Conservation (phyloP, 345 rosid species). For the Citropsis articulata region DNA sequence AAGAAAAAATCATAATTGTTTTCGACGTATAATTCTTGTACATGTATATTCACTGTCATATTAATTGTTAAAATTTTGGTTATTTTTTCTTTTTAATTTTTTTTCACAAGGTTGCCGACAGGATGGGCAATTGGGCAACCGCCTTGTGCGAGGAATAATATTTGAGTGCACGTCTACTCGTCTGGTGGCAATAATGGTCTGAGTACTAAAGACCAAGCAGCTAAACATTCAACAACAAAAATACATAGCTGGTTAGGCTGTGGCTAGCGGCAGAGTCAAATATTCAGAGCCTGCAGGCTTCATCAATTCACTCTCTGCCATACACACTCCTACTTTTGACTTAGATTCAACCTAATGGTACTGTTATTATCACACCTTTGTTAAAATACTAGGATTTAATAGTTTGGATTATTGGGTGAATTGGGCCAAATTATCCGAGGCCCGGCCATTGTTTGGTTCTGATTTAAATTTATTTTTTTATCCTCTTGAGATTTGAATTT, state of each 20-base stretch:
- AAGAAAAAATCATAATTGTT: too few relatives aligned
- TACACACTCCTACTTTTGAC: neutral
- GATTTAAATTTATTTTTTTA: too few relatives aligned
- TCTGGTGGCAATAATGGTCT: neutral
- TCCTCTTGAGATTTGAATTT: too few relatives aligned
- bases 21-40: too few relatives aligned
- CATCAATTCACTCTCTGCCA: neutral
- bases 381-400: too few relatives aligned
- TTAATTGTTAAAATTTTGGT: too few relatives aligned
- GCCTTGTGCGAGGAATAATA: constrained; percentile 26
- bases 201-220: neutral
- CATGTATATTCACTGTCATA: too few relatives aligned
- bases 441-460: too few relatives aligned
- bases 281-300: neutral
- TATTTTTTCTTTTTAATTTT: neutral
- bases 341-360: too few relatives aligned
- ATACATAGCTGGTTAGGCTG: too few relatives aligned
- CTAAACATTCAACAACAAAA: neutral
- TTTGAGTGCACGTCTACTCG: constrained; percentile 20
- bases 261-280: neutral
- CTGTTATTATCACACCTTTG: neutral
- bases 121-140: neutral
- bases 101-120: constrained; percentile 5
- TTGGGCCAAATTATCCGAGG: too few relatives aligned
- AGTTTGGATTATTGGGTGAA: neutral